Percentiles rank a stretch among this genome's conserved stretches.
Evolutionary conservation across 192 early-diverging fungal genomes (phyloP).

Genomic region (Podila horticola): DNA sequence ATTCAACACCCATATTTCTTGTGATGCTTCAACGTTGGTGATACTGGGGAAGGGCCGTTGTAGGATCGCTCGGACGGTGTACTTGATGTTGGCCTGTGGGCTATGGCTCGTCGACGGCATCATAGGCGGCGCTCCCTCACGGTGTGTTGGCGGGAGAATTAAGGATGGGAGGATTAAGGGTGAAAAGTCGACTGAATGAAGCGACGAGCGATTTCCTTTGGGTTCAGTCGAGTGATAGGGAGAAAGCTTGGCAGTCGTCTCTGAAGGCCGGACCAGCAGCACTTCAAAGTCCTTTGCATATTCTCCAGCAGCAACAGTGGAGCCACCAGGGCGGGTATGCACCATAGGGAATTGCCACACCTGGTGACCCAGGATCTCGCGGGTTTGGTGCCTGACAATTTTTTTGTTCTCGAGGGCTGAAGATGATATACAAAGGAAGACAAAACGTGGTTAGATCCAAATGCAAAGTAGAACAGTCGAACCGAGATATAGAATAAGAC

Average conservation of each 20-base stretch:
- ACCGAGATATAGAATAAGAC: background rate
- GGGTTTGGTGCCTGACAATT: constrained; percentile 28
- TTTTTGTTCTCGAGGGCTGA: constrained; percentile 52
- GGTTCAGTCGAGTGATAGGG: background rate
- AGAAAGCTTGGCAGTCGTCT: background rate
- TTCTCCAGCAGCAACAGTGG: constrained; percentile 23
- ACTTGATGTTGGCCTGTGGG: constrained; percentile 26
- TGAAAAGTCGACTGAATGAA: background rate
- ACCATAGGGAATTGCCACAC: constrained; percentile 41
- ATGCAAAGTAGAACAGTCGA: constrained; percentile 2
- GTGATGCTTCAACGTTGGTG: constrained; percentile 31
- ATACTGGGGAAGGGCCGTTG: constrained; percentile 36
- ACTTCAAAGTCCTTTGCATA: constrained; percentile 44
- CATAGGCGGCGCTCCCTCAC: background rate
- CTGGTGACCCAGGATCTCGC: constrained; percentile 37
- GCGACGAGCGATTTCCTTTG: background rate
- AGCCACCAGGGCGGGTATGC: constrained; percentile 29
- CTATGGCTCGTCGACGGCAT: constrained; percentile 37
- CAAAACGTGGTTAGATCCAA: no score
- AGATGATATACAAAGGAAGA: no score
- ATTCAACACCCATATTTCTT: constrained; percentile 46
- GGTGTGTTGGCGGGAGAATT: background rate
- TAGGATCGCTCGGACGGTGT: constrained; percentile 40
- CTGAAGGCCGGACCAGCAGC: constrained; percentile 21
- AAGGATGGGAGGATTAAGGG: background rate